Evolutionary conservation across 768 basidiomycete species (phyloP), one percentile per base, ranked within the genome.

Genomic region (Auricularia heimuer): DNA sequence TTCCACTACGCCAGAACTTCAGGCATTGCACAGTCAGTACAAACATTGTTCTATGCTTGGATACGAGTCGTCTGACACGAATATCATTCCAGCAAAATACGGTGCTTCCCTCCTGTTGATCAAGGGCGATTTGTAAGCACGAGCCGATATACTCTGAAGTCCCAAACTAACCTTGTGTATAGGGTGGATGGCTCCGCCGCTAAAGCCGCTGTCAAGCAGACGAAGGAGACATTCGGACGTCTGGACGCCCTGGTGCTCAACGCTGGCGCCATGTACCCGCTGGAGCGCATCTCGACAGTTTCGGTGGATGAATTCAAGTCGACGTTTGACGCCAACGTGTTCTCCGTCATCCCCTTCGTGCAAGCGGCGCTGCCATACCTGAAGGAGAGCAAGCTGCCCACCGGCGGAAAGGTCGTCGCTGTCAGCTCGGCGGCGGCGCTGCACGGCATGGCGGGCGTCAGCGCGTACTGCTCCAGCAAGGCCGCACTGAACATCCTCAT

Each of bases 401-500:
- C 4, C 21, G 83, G 83, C 24, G 92, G 90, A 0, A 80, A 81
- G 64, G 79, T 96, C 61, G 80, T 97, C 35, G 87, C 95, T 67
- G 81, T 95, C 47, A 93, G 90, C 70, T 94, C 91, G 16, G 95
- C 94, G 10, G 88, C 92, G 8, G 89, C 93, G 11, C 80, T 83
- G 16, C 85, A 86, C 62, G 83, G 81, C 18, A 81, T 74, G 1
- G 74, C 84, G 4, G 88, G 85, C 3, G 95, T 91, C 91, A 92
- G 85, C 1, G 83, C 89, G 0, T 93, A 92, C 73, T 89, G 83
- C 67, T 88, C 94, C 11, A 80, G 83, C 65, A 95, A 98, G 74
- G 93, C 95, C 1, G 93, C 92, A 1, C 80, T 94, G 85, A 97
- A 95, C 74, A 89, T 87, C 21, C 77, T 97, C 54, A 86, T 85